Base-by-base conservation (phyloP, 768 basidiomycete species). In the Nidularia pulvinata region DNA sequence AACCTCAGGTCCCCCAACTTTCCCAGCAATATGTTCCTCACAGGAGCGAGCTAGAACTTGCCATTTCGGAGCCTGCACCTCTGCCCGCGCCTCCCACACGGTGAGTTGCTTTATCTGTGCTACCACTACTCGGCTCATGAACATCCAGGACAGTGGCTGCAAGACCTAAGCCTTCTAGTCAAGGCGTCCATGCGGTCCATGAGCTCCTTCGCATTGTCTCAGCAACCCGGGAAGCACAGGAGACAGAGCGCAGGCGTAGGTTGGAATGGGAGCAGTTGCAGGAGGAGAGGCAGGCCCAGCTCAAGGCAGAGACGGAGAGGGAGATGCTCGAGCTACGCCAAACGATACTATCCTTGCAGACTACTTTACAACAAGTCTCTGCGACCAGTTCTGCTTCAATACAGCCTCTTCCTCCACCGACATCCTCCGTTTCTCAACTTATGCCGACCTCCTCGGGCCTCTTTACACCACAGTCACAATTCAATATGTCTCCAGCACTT, bases 261-360 rank as follows among this genome's bases (percentile, higher is more conserved):
- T 51, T 77, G 6, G 79, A 73, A 36, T 91, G 89, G 88, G 89
- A 91, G 60, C 74, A 79, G 57, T 84, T 86, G 53, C 84, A 88
- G 56, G 89, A 89, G 69, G 77, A 77, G 7, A 86, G 77, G 59
- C 77, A 74, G 49, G 59, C 67, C 11, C 79, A 83, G 57, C 67
- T 74, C 46, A 81, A 87, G 54, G 80, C 78, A 30, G 83, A 86
- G 61, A 79, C 82, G 72, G 84, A 88, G 60, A 69, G 74, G 19
- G 76, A 77, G 47, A 72, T 89, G 57, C 57, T 73, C 50, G 63
- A 58, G 47, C 61, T 64, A 56, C 53, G 55, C 3, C 57, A 59
- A 22, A 65, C 67, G 39, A 58, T 69, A 7, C 49, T 57, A 37
- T 33, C 56, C 22, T 57, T 68, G 33, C 59, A 61, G 19, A 57